phyloP scores from a whole-genome alignment of 768 basidiomycete genomes.

The Chalciporus chontae region DNA sequence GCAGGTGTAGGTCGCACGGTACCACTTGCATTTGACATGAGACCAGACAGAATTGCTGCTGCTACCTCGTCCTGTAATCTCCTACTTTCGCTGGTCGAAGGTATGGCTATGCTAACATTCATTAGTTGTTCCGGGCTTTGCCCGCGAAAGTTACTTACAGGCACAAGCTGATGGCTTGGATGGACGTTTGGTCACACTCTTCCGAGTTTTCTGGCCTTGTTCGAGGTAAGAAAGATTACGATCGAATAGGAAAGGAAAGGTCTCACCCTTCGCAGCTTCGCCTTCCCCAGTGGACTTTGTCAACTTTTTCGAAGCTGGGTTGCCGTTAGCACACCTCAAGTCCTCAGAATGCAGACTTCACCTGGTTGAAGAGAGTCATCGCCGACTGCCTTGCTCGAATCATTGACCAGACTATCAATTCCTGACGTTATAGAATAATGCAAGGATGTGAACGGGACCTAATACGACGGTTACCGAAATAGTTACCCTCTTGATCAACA shows the following conservation, averaged over 20 bases:
- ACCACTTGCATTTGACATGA: conserved; percentile 2
- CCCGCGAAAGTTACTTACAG: conserved; percentile 11
- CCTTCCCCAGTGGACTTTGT: not conserved
- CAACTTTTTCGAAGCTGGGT: not conserved
- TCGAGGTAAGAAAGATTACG: conserved; percentile 4
- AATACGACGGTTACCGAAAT: not conserved
- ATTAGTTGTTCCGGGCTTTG: conserved; percentile 13
- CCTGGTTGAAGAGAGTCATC: conserved; percentile 7
- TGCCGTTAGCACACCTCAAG: conserved; percentile 1
- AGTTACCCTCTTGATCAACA: conserved; percentile 4
- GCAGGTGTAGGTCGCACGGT: conserved; percentile 4
- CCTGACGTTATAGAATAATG: conserved; percentile 6
- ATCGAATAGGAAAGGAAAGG: not conserved
- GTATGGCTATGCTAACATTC: conserved; percentile 22
- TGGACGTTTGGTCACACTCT: not conserved
- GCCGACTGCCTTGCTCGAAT: not conserved
- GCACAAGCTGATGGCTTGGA: conserved; percentile 8
- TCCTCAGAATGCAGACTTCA: conserved; percentile 1
- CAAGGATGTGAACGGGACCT: not conserved
- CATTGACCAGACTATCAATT: not conserved
- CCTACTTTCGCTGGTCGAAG: conserved; percentile 15
- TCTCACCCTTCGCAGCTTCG: conserved; percentile 10
- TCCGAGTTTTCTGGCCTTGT: not conserved
- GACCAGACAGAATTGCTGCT: conserved; percentile 17
- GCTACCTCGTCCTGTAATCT: conserved; percentile 15